phyloP scores from a whole-genome alignment of 805 yeast species.

The Brettanomyces sp. region DNA sequence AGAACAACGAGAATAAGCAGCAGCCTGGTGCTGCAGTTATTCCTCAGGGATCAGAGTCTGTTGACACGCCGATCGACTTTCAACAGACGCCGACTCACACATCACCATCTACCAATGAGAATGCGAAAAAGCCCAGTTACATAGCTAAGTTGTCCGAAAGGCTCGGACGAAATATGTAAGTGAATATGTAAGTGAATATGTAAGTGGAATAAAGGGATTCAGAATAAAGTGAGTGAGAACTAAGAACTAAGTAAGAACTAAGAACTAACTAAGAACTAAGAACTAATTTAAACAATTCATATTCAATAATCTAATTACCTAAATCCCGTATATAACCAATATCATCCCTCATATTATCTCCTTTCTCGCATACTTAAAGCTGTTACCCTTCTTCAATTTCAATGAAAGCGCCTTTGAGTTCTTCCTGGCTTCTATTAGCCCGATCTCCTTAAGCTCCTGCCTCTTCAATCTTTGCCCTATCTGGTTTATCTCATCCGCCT shows the following conservation, averaged over 20 bases:
- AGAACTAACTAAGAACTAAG: too few species aligned
- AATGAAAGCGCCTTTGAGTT: slow-evolving; percentile 24
- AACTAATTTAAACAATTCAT: too few species aligned
- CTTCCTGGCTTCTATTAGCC: slow-evolving; percentile 12
- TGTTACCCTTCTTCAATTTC: slow-evolving; percentile 54
- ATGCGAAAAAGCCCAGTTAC: slow-evolving; percentile 6
- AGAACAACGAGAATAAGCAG: slow-evolving; percentile 2
- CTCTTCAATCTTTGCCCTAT: slow-evolving; percentile 11
- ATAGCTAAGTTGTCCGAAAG: slow-evolving; percentile 18
- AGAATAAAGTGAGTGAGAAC: neutral
- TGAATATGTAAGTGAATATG: too few species aligned
- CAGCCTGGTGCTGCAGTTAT: slow-evolving; percentile 2
- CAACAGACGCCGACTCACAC: neutral
- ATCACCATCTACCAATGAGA: neutral
- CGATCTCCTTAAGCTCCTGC: slow-evolving; percentile 37
- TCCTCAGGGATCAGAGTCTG: neutral
- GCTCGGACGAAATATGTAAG: slow-evolving; percentile 7
- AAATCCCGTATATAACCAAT: too few species aligned
- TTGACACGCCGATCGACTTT: neutral
- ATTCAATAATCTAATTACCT: too few species aligned
- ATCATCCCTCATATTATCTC: slow-evolving; percentile 4
- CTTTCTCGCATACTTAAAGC: slow-evolving; percentile 62
- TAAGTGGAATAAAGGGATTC: too few species aligned
- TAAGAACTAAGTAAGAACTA: neutral
- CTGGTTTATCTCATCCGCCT: slow-evolving; percentile 11